Base-by-base conservation (phyloP, 2,329 filamentous ascomycete species). In the Stenocarpella maydis region DNA sequence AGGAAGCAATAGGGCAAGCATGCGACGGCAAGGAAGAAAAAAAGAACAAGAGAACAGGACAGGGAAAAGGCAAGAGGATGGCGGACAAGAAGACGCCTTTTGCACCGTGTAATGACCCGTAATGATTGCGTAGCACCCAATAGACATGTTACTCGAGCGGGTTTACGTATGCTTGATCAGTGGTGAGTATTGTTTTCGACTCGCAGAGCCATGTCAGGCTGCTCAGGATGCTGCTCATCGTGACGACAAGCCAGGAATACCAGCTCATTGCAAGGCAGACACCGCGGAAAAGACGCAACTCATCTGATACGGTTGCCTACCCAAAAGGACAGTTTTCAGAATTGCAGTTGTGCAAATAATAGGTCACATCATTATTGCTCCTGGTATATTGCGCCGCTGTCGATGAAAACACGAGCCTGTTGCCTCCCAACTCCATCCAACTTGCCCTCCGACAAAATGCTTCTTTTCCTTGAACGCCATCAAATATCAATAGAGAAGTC, bases 381-480 rank as follows among this genome's bases (percentile, higher is more conserved):
- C 43, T 49, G 43, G 58, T 63, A 63, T 63, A 63, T 41, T 61
- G 43, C 43, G 58, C 41, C 43, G 21, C 21, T 24, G n/a, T 28
- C 58, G n/a, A 63, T 49, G 43, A 34, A 28, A 49, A 63, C 49
- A 63, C 28, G n/a, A 63, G 58, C 21, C 43, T 21, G 28, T 43
- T 43, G 43, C 43, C n/a, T 21, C 43, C 43, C 58, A 63, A 63
- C 58, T 63, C 58, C 58, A 63, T 37, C 58, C 43, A 63, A 49
- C 58, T 63, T 49, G 58, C 58, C 49, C n/a, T 28, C 43, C 14
- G n/a, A 61, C 28, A 12, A 67, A 66, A 71, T 67, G 52, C 67
- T 50, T 26, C 21, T 21, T 50, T 26, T n/a, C 24, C 41, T 65
- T 77, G 71, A 50, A 34, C 26, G 65, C 65, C 65, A 17, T 55